Conservation (phyloP, 2,329 filamentous ascomycete species). For the Pyrenophora seminiperda region DNA sequence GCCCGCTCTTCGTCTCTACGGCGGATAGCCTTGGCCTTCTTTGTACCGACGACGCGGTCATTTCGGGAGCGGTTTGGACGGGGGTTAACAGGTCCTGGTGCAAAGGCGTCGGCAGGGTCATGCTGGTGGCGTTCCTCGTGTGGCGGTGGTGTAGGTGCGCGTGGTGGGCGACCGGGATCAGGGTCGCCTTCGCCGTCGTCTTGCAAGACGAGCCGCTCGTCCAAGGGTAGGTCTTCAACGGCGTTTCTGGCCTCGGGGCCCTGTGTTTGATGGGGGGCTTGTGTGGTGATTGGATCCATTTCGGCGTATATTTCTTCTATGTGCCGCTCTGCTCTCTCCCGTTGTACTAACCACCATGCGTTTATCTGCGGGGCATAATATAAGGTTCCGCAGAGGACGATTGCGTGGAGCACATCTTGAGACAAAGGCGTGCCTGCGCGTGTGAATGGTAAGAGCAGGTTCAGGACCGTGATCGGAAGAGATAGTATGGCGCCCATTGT, state of each 20-base stretch:
- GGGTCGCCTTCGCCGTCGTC: constrained; percentile 22
- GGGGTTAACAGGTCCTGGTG: constrained; percentile 42
- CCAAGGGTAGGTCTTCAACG: constrained; percentile 27
- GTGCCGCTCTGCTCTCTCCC: constrained; percentile 14
- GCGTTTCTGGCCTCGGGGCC: not conserved
- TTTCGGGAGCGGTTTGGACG: constrained; percentile 17
- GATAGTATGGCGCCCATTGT: constrained; percentile 42
- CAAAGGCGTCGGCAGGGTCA: constrained; percentile 20
- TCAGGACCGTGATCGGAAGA: constrained; percentile 42
- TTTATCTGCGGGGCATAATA: constrained; percentile 56
- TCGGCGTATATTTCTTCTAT: not conserved
- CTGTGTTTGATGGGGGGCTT: not conserved
- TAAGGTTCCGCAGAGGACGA: constrained; percentile 51
- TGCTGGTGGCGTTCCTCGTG: constrained; percentile 4
- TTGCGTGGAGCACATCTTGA: constrained; percentile 55
- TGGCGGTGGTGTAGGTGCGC: not conserved
- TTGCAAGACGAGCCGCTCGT: constrained; percentile 35
- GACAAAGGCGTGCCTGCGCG: constrained; percentile 53
- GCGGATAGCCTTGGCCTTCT: constrained; percentile 57
- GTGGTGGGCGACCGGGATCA: not conserved
- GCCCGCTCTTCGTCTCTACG: constrained; percentile 51
- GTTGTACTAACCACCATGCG: constrained; percentile 45
- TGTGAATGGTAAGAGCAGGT: constrained; percentile 56
- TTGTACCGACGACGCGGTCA: constrained; percentile 51
- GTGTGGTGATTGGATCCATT: not conserved